Conservation (phyloP, 495 filamentous ascomycete genomes). For the Acidiella bohemica region DNA sequence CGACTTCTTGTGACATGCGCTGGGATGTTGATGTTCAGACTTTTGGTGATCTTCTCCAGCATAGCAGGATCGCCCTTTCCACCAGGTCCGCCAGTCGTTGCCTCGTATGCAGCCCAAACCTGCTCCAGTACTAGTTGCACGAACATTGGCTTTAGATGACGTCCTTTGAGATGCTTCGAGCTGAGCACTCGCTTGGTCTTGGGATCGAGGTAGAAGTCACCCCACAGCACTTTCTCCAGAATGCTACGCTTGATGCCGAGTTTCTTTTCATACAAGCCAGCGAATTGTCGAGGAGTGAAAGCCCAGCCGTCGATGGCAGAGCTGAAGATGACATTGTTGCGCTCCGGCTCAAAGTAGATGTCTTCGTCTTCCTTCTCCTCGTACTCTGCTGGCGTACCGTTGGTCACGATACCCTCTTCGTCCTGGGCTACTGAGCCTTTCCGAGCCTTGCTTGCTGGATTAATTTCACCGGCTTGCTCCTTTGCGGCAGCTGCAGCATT, state of each 20-base stretch:
- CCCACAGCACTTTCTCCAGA: slow-evolving; percentile 93
- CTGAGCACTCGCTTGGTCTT: slow-evolving; percentile 90
- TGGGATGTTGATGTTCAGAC: slow-evolving; percentile 67
- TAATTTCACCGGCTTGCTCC: slow-evolving; percentile 38
- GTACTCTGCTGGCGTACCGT: slow-evolving; percentile 37
- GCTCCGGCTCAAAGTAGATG: slow-evolving; percentile 94
- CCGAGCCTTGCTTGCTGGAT: slow-evolving; percentile 16
- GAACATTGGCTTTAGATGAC: slow-evolving; percentile 89
- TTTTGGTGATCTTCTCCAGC: slow-evolving; percentile 90
- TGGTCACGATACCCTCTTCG: slow-evolving; percentile 31
- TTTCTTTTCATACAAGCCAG: slow-evolving; percentile 87
- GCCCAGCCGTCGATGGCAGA: slow-evolving; percentile 97
- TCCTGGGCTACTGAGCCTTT: slow-evolving; percentile 22
- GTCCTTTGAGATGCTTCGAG: slow-evolving; percentile 83
- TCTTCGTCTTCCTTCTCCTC: slow-evolving; percentile 94
- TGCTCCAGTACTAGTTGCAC: slow-evolving; percentile 92
- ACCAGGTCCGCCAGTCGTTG: slow-evolving; percentile 66
- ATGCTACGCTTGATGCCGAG: slow-evolving; percentile 84
- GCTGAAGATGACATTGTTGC: slow-evolving; percentile 97
- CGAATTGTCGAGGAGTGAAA: slow-evolving; percentile 91
- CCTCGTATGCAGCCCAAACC: slow-evolving; percentile 93
- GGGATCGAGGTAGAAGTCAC: slow-evolving; percentile 90
- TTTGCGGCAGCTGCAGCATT: slow-evolving; percentile 39
- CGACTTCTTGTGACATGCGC: slow-evolving; percentile 71
- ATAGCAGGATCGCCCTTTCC: slow-evolving; percentile 73